Evolutionary conservation across 2,329 filamentous ascomycete species (phyloP), one percentile per base, ranked within the genome.

Genomic region (Alternaria incomplexa): DNA sequence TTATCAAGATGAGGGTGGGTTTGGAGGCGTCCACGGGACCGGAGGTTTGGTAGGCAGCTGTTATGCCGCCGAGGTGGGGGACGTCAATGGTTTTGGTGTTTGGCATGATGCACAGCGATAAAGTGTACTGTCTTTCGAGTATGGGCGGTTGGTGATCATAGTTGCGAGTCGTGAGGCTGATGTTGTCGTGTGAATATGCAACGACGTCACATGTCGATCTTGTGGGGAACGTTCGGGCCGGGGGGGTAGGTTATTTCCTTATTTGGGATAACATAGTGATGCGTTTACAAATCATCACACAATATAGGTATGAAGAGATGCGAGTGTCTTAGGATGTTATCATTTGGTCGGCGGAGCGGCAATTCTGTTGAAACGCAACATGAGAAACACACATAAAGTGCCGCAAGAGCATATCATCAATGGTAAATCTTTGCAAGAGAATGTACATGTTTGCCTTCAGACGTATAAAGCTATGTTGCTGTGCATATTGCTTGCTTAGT

Each of bases 1-100:
- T 85, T 61, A 87, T 77, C 11, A 86, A 76, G 6, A 86, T 78
- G 15, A 85, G 73, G 1, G 85, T 87, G 5, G 85, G 85, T 68
- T 86, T 86, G 30, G 76, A 58, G 8, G 67, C 12, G 61, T 80
- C 73, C 62, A 77, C 75, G 3, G 72, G 64, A n/a, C 26, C 43
- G 4, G 82, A 75, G 71, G 83, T 81, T 56, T 82, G 80, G 69
- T 85, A 86, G 23, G 80, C 81, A 43, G 80, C 85, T 10, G 81
- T 77, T 62, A 83, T 85, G 67, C 84, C 84, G 40, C 83, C 83
- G 5, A 86, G 77, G 68, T 86, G 84, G 44, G 84, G 79, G 45
- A 86, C 83, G 5, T 75, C 71, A 48, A 85, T 73, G 5, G 78
- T 80, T 63, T 79, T 77, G 23, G 73, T 79, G 51, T 75, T 74